phyloP scores from a whole-genome alignment of 2,329 filamentous ascomycete species.

The Verticillium isaacii region DNA sequence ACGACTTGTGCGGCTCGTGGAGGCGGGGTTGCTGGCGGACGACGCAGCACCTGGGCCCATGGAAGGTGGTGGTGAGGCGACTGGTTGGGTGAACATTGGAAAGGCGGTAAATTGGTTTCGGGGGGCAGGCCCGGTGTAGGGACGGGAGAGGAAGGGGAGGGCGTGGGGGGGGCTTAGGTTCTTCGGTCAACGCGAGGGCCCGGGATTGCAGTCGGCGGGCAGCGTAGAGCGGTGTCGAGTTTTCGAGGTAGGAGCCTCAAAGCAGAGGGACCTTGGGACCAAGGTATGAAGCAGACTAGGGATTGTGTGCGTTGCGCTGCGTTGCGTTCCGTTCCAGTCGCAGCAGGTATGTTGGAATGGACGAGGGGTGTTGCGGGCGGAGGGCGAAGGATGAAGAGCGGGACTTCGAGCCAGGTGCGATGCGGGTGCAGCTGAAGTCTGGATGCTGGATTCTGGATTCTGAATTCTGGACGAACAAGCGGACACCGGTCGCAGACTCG shows the following conservation, averaged over 20 bases:
- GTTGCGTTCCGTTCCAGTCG: not conserved
- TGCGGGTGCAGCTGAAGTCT: not conserved
- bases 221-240: not conserved
- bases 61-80: conserved; percentile 28
- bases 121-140: not conserved
- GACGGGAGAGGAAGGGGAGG: not conserved
- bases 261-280: not conserved
- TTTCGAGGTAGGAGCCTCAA: not conserved
- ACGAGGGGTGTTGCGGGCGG: not conserved
- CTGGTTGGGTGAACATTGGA: conserved; percentile 37
- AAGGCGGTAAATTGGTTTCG: not conserved
- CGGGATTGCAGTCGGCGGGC: not conserved
- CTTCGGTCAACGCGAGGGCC: not conserved
- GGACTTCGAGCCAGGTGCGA: not conserved
- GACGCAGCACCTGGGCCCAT: conserved; percentile 23
- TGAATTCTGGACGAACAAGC: not conserved
- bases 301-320: not conserved
- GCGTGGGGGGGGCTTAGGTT: not conserved
- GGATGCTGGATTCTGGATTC: not conserved
- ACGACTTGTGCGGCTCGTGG: conserved; percentile 47
- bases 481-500: not conserved
- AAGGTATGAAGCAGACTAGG: not conserved
- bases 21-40: conserved; percentile 23
- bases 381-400: not conserved
- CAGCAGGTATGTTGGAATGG: not conserved